Conservation (phyloP, 768 basidiomycete genomes). For the Ephemerocybe angulata region DNA sequence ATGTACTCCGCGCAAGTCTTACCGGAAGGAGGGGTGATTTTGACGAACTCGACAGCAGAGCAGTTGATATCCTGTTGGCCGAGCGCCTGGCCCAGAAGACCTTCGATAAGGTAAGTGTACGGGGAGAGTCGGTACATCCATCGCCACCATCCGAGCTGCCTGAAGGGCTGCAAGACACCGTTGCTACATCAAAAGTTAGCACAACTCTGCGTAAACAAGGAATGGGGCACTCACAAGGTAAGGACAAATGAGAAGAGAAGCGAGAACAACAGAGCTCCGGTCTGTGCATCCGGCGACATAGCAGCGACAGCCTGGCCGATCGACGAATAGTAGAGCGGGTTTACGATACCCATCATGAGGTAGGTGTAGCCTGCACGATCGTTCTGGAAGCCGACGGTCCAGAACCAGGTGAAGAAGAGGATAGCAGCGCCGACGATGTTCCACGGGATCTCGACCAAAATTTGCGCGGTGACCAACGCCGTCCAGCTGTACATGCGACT, state of each 20-base stretch:
- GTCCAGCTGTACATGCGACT: conserved; percentile 66
- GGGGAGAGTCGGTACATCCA: conserved; percentile 48
- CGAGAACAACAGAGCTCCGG: conserved; percentile 55
- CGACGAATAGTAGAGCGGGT: conserved; percentile 58
- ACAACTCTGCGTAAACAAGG: neutral
- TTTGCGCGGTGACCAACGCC: conserved; percentile 50
- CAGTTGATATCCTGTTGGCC: conserved; percentile 45
- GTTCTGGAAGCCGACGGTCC: conserved; percentile 58
- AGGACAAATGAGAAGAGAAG: conserved; percentile 60
- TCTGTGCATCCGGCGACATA: conserved; percentile 56
- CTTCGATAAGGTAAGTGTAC: conserved; percentile 50
- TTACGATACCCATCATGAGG: conserved; percentile 50
- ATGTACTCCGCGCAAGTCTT: conserved; percentile 53
- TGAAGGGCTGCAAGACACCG: conserved; percentile 63
- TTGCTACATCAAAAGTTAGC: conserved; percentile 33
- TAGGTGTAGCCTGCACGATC: conserved; percentile 58
- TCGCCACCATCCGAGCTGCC: conserved; percentile 59
- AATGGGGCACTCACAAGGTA: conserved; percentile 45
- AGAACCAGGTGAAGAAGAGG: conserved; percentile 67
- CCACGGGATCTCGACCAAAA: conserved; percentile 51
- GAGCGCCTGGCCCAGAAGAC: conserved; percentile 45
- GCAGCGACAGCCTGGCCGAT: conserved; percentile 52
- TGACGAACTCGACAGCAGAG: conserved; percentile 47
- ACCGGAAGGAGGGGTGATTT: conserved; percentile 50
- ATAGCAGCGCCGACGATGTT: conserved; percentile 51